These are phyloP conservation scores for Blastobotrys apis DNA, from an alignment of 1,139 yeast species.

Conservation along the genomic window DNA sequence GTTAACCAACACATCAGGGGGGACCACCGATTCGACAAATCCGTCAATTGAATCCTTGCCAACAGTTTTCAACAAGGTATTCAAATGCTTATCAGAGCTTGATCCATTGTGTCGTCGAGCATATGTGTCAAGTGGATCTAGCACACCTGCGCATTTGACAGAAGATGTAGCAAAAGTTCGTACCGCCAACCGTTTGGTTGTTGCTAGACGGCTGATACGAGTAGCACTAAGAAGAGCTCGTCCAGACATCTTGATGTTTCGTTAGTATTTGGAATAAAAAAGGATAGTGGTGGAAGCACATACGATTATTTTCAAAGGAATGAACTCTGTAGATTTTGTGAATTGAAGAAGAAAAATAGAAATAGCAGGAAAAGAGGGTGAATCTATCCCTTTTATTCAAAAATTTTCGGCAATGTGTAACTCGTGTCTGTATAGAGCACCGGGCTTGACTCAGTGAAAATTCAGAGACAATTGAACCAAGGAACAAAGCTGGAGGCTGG, in stretches of 20 bases:
- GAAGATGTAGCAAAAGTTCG: constrained; percentile 10
- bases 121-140: constrained; percentile 65
- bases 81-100: constrained; percentile 52
- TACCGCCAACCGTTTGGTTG: background rate
- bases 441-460: constrained; percentile 13
- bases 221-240: constrained; percentile 15
- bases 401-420: background rate
- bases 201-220: constrained; percentile 9
- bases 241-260: constrained; percentile 13
- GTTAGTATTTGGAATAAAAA: background rate
- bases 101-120: constrained; percentile 92
- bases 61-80: constrained; percentile 58
- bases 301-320: background rate
- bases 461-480: too few relatives aligned
- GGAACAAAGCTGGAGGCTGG: background rate
- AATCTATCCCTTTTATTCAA: constrained; percentile 2
- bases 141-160: constrained; percentile 42
- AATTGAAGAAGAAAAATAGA: constrained; percentile 6
- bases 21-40: constrained; percentile 71
- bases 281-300: background rate
- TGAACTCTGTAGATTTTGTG: too few relatives aligned
- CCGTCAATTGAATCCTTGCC: constrained; percentile 66
- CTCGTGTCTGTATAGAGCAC: constrained; percentile 1
- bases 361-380: background rate
- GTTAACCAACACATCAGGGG: constrained; percentile 65